Conservation (phyloP, 768 basidiomycete species). For the Favolaschia claudopus region DNA sequence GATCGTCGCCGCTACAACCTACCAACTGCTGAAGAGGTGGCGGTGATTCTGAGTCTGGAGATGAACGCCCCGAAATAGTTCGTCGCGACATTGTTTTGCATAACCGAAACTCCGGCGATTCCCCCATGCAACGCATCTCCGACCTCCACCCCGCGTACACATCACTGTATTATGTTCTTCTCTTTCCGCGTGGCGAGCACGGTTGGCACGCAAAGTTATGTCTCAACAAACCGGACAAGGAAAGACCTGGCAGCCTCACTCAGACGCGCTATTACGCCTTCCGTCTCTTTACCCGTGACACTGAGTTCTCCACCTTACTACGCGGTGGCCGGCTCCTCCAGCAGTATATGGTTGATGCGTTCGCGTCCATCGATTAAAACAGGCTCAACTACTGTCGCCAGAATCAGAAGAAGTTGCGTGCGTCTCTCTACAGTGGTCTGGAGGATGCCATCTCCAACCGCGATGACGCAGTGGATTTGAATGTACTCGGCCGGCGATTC, state of each 20-base stretch:
- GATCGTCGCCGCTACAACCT: slow-evolving; percentile 47
- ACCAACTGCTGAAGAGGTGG: slow-evolving; percentile 46
- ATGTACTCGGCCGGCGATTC: slow-evolving; percentile 29
- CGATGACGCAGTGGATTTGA: slow-evolving; percentile 29
- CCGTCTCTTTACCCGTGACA: background rate
- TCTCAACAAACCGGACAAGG: background rate
- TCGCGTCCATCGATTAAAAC: slow-evolving; percentile 41
- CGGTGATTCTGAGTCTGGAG: slow-evolving; percentile 43
- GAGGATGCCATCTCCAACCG: slow-evolving; percentile 29
- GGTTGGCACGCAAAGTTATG: slow-evolving; percentile 40
- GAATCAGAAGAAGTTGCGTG: slow-evolving; percentile 41
- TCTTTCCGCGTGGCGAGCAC: slow-evolving; percentile 40
- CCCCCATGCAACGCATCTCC: slow-evolving; percentile 31
- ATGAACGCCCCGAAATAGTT: slow-evolving; percentile 28
- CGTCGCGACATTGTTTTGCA: slow-evolving; percentile 38
- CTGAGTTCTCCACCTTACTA: slow-evolving; percentile 38
- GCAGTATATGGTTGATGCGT: slow-evolving; percentile 48
- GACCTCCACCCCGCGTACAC: slow-evolving; percentile 38
- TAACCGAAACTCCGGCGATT: background rate
- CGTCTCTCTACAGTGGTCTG: slow-evolving; percentile 40
- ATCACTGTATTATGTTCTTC: slow-evolving; percentile 43
- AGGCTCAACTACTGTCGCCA: slow-evolving; percentile 36
- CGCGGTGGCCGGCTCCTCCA: slow-evolving; percentile 45
- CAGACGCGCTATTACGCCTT: background rate
- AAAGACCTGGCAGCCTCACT: slow-evolving; percentile 3